These are phyloP conservation scores for Tephrocybe rancida DNA, from an alignment of 768 basidiomycete species.

Conservation along the genomic window DNA sequence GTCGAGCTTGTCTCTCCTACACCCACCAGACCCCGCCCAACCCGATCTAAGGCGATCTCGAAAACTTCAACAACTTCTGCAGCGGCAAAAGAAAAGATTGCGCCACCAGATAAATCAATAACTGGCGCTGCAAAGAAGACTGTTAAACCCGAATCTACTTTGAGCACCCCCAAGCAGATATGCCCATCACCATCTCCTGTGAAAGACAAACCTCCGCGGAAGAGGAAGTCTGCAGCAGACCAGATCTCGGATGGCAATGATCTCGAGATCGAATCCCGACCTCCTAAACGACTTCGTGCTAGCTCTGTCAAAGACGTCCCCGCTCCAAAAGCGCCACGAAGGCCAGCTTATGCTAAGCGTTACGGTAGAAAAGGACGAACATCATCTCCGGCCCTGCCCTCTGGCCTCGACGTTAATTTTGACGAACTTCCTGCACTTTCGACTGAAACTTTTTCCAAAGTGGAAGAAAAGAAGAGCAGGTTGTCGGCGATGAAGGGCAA, in stretches of 20 bases:
- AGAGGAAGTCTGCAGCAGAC: slow-evolving; percentile 11
- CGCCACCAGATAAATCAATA: neutral
- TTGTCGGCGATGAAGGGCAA: slow-evolving; percentile 32
- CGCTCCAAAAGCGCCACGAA: neutral
- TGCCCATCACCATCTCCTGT: neutral
- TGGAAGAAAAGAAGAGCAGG: slow-evolving; percentile 14
- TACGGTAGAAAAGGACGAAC: slow-evolving; percentile 33
- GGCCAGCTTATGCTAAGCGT: slow-evolving; percentile 25
- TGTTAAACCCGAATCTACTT: neutral
- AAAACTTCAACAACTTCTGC: neutral
- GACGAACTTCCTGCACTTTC: slow-evolving; percentile 31
- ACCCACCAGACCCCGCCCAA: neutral
- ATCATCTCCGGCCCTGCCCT: slow-evolving; percentile 26
- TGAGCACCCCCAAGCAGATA: neutral
- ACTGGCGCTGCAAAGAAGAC: neutral
- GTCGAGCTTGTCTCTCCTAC: neutral
- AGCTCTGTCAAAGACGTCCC: neutral
- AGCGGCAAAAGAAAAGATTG: neutral
- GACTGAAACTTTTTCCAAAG: neutral
- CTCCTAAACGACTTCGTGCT: slow-evolving; percentile 11
- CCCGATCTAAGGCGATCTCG: neutral
- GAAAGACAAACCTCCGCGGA: slow-evolving; percentile 2
- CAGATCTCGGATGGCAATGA: neutral
- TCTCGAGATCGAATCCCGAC: neutral
- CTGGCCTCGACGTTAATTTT: slow-evolving; percentile 24